Evolutionary conservation across 352 stramenopile species (phyloP).

Genomic region (Phytophthora rubi): DNA sequence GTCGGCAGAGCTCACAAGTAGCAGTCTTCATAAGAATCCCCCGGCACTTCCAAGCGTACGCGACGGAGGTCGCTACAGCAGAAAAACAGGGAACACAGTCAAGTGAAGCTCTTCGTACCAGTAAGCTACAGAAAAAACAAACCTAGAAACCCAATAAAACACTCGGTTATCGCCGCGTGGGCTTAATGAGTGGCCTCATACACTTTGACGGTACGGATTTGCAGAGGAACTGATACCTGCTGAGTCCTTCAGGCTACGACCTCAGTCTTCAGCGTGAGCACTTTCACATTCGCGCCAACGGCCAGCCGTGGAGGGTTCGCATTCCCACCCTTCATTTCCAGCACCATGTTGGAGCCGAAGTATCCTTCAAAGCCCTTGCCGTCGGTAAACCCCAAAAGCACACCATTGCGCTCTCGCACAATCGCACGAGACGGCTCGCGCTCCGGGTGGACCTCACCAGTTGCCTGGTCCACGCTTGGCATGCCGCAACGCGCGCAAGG

Average conservation of each 20-base stretch:
- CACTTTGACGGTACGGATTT: background rate
- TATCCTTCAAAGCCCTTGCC: slow-evolving; percentile 63
- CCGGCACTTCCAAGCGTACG: slow-evolving; percentile 56
- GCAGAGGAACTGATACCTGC: background rate
- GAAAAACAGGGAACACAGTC: slow-evolving; percentile 24
- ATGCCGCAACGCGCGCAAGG: slow-evolving; percentile 80
- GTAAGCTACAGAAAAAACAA: background rate
- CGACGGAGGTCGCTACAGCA: slow-evolving; percentile 62
- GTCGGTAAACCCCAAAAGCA: slow-evolving; percentile 62
- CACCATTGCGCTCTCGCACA: slow-evolving; percentile 61
- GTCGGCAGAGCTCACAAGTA: slow-evolving; percentile 13
- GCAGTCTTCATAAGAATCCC: slow-evolving; percentile 7
- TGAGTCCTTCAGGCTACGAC: slow-evolving; percentile 49
- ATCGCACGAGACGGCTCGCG: slow-evolving; percentile 64
- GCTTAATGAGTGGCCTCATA: background rate
- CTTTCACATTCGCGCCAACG: slow-evolving; percentile 58
- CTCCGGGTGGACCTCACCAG: slow-evolving; percentile 50
- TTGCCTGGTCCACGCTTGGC: slow-evolving; percentile 76
- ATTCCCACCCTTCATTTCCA: slow-evolving; percentile 31
- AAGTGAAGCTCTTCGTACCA: slow-evolving; percentile 7
- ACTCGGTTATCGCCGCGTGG: background rate
- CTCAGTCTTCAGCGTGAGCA: slow-evolving; percentile 72
- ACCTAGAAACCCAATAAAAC: background rate
- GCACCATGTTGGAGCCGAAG: slow-evolving; percentile 82
- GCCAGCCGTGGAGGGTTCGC: slow-evolving; percentile 31